Base-by-base conservation (phyloP, 306 rosid species). In the Corylus americana region DNA sequence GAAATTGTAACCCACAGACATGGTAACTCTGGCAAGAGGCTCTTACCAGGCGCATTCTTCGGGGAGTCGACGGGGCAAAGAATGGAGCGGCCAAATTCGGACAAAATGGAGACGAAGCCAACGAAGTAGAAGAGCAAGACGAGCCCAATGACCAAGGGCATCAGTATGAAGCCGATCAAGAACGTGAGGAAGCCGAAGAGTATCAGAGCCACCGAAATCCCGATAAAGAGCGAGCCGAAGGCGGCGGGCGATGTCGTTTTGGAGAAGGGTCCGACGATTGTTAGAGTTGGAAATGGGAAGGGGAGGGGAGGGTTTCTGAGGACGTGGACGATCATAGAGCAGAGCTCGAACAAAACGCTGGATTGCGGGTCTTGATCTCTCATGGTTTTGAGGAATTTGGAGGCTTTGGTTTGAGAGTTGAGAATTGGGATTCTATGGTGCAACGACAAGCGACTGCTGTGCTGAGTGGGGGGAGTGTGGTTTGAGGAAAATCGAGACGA, bases 61-160 rank as follows among this genome's bases (percentile, higher is more conserved):
- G 3, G 31, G 29, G 66, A 11, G 17, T 11, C 14, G 35, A 4
- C 4, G 35, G 14, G 66, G 37, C 37, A 59, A 5, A 59, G 37
- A 59, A 59, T 59, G 66, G 66, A 59, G 37, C 66, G 66, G 37
- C 66, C 66, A 13, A 59, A 12, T 59, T 59, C 35, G 25, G 66
- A 22, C 37, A 59, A 59, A 59, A 0, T 22, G 66, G 29, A 25
- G 37, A 59, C 35, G 37, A 59, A 10, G 13, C 35, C 37, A 11
- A 37, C 66, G 37, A 59, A 59, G 66, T 20, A 59, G 66, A 59
- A 59, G 37, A 59, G 66, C 6, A 59, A 20, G 66, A 59, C 66
- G 4, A 59, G 66, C 37, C 35, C 66, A 25, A 25, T 10, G 37
- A 59, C 37, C 35, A 59, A 11, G 9, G 66, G 66, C 66, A 59